Conservation (phyloP, 371 early-diverging fungal genomes). For the Mortierella sp. region DNA sequence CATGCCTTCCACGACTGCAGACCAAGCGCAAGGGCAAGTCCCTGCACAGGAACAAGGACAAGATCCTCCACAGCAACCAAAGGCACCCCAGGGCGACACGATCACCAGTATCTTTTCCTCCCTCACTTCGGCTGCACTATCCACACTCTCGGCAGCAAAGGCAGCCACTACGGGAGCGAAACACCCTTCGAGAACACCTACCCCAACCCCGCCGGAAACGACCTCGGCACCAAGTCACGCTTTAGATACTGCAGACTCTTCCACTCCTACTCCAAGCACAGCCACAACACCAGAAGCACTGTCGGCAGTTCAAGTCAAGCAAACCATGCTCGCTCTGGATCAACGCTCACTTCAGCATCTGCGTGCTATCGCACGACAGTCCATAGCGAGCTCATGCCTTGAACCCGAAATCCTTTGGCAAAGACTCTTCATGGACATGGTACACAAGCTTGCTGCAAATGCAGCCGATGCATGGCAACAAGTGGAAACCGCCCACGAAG, state of each 20-base stretch:
- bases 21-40: slow-evolving; percentile 2
- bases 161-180: slow-evolving; percentile 6
- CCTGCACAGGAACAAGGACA: background rate
- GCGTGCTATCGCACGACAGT: slow-evolving; percentile 52
- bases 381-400: slow-evolving; percentile 49
- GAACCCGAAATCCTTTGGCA: slow-evolving; percentile 51
- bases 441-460: slow-evolving; percentile 39
- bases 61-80: background rate
- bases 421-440: slow-evolving; percentile 43
- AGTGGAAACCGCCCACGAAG: slow-evolving; percentile 29
- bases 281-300: background rate
- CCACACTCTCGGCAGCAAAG: slow-evolving; percentile 4
- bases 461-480: slow-evolving; percentile 47
- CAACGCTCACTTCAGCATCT: slow-evolving; percentile 42
- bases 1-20: background rate
- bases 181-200: slow-evolving; percentile 17
- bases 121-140: slow-evolving; percentile 8
- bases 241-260: background rate
- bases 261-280: background rate
- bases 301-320: background rate
- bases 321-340: slow-evolving; percentile 18
- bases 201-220: background rate
- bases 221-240: slow-evolving; percentile 9
- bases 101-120: slow-evolving; percentile 29
- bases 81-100: slow-evolving; percentile 7